These are phyloP conservation scores for Trichophyton verrucosum DNA, from an alignment of 2,329 filamentous ascomycete species.

Conservation along the genomic window DNA sequence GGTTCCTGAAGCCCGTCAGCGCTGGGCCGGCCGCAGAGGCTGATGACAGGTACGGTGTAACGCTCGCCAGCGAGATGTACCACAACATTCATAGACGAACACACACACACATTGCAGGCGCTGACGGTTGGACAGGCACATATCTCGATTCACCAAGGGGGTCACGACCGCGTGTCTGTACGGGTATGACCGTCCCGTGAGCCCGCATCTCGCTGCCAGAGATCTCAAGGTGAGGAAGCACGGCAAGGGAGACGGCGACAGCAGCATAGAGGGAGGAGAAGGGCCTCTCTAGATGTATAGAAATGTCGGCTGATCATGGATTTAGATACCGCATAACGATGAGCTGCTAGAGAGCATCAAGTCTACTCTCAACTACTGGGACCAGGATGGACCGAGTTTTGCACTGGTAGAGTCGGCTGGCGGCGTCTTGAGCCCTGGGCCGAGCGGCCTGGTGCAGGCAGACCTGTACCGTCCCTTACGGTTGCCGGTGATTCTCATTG, in stretches of 20 bases:
- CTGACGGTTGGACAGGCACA: slow-evolving; percentile 40
- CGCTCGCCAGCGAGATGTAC: background rate
- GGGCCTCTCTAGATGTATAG: background rate
- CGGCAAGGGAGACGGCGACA: too few species aligned
- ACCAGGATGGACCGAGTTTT: slow-evolving; percentile 10
- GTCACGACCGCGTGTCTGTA: slow-evolving; percentile 51
- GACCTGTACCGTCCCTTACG: slow-evolving; percentile 64
- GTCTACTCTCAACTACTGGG: slow-evolving; percentile 26
- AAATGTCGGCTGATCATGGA: slow-evolving; percentile 3
- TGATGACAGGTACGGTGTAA: slow-evolving; percentile 49
- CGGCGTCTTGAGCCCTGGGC: slow-evolving; percentile 66
- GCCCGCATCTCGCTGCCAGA: slow-evolving; percentile 61
- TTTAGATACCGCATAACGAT: slow-evolving; percentile 40
- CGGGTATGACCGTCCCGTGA: slow-evolving; percentile 61
- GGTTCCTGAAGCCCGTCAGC: slow-evolving; percentile 70
- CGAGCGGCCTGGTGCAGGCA: slow-evolving; percentile 63
- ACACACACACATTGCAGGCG: background rate
- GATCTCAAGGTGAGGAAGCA: slow-evolving; percentile 31
- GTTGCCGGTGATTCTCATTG: slow-evolving; percentile 61
- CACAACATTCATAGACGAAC: background rate
- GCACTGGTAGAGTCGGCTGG: slow-evolving; percentile 60
- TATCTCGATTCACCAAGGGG: slow-evolving; percentile 45
- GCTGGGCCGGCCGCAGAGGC: slow-evolving; percentile 59
- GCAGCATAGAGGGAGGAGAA: background rate
- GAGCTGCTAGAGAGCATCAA: slow-evolving; percentile 41